Percentiles rank a stretch among this genome's conserved stretches.
Evolutionary conservation across 805 yeast species (phyloP).

Genomic region (Henningerozyma blattae): DNA sequence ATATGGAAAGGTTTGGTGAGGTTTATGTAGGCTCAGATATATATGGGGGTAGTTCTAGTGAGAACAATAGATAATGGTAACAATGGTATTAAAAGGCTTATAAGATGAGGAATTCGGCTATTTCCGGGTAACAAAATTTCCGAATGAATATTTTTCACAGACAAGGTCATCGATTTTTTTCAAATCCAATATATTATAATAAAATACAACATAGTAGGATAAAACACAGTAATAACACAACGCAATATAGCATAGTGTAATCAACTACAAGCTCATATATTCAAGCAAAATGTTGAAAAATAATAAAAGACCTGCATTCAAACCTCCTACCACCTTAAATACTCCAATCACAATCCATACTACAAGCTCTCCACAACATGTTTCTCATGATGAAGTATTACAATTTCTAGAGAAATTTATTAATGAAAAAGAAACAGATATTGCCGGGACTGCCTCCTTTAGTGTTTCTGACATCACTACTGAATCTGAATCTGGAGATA

Average conservation of each 20-base stretch:
- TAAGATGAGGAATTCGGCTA: too few species aligned
- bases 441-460: conserved; percentile 3
- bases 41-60: too few species aligned
- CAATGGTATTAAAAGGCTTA: too few species aligned
- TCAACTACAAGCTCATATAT: not conserved
- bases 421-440: conserved; percentile 14
- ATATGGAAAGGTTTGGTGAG: too few species aligned
- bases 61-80: too few species aligned
- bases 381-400: conserved; percentile 17
- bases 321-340: conserved; percentile 12
- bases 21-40: too few species aligned
- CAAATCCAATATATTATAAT: not conserved
- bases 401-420: conserved; percentile 19
- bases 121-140: too few species aligned
- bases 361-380: conserved; percentile 12
- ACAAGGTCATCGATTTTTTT: too few species aligned
- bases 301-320: conserved; percentile 12
- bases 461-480: not conserved
- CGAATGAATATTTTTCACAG: too few species aligned
- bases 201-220: not conserved
- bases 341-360: conserved; percentile 21
- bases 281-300: conserved; percentile 13
- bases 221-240: too few species aligned
- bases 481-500: conserved; percentile 3
- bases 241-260: not conserved